Evolutionary conservation across 805 yeast genomes (phyloP).

Genomic region (Blastobotrys mokoenaii): DNA sequence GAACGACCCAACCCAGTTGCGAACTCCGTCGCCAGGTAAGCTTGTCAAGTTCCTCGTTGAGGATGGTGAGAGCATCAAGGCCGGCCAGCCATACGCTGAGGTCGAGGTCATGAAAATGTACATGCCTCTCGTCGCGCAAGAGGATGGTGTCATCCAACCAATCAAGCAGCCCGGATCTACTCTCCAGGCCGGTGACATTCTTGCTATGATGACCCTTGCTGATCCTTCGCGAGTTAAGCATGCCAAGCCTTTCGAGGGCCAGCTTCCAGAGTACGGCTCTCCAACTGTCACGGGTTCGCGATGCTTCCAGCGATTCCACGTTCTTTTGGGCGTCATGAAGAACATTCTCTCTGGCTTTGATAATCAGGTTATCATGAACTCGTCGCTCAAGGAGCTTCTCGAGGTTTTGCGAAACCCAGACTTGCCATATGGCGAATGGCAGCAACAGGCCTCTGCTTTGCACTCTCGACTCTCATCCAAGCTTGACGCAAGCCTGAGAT

Average conservation of each 20-base stretch:
- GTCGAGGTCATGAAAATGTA: constrained; percentile 99
- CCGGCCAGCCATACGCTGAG: constrained; percentile 95
- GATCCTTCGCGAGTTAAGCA: constrained; percentile 97
- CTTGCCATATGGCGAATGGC: constrained; percentile 93
- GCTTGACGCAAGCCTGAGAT: constrained; percentile 58
- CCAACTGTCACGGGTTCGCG: constrained; percentile 78
- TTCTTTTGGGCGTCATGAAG: constrained; percentile 50
- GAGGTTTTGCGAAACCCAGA: constrained; percentile 68
- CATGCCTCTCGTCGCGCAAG: constrained; percentile 93
- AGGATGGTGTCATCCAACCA: constrained; percentile 84
- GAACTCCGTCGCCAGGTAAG: constrained; percentile 99
- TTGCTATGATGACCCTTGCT: constrained; percentile 89
- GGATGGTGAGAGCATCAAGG: constrained; percentile 82
- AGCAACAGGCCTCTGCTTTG: constrained; percentile 72
- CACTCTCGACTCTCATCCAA: constrained; percentile 82
- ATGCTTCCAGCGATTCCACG: constrained; percentile 65
- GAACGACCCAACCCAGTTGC: constrained; percentile 95
- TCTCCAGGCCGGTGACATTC: constrained; percentile 90
- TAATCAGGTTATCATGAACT: constrained; percentile 87
- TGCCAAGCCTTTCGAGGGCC: constrained; percentile 91
- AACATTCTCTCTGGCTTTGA: constrained; percentile 88
- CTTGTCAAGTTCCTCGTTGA: constrained; percentile 88
- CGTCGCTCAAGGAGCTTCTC: constrained; percentile 65
- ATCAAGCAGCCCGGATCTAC: constrained; percentile 99
- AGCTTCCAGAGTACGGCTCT: constrained; percentile 80